phyloP scores from a whole-genome alignment of 2,329 filamentous ascomycete genomes.

The Nigrograna mackinnonii region DNA sequence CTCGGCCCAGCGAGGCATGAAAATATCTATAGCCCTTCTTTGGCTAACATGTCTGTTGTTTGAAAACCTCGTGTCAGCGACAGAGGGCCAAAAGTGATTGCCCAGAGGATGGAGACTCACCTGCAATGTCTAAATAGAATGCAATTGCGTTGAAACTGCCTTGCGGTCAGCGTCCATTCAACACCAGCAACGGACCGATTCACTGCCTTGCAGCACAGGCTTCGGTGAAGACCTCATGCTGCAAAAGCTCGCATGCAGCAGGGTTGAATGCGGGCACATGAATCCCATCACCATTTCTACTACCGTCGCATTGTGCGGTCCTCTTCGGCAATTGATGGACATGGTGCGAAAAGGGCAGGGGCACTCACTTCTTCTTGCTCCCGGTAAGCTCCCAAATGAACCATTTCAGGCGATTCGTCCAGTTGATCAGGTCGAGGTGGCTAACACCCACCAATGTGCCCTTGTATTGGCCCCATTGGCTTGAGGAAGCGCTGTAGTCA shows the following conservation, averaged over 20 bases:
- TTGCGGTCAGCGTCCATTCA: no score
- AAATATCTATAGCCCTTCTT: constrained; percentile 32
- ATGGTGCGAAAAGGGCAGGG: background rate
- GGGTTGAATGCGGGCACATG: no score
- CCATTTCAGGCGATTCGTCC: constrained; percentile 66
- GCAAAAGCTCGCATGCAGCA: no score
- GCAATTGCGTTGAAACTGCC: constrained; percentile 65
- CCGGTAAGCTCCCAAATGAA: constrained; percentile 60
- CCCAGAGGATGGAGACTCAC: constrained; percentile 44
- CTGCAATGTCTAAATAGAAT: constrained; percentile 69
- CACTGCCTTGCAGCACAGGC: no score
- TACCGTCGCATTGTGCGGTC: no score
- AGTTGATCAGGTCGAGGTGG: constrained; percentile 69
- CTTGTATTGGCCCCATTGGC: constrained; percentile 65
- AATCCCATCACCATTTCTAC: no score
- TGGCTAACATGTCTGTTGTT: constrained; percentile 41
- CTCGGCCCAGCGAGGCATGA: no score
- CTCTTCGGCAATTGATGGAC: no score
- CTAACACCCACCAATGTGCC: constrained; percentile 66
- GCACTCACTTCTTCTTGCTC: constrained; percentile 55
- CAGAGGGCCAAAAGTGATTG: background rate
- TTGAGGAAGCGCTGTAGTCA: constrained; percentile 54
- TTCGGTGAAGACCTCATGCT: no score
- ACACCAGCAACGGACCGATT: no score
- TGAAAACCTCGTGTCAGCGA: constrained; percentile 4